Base-by-base conservation (phyloP, 2,329 filamentous ascomycete genomes). In the Calonectria hongkongensis region DNA sequence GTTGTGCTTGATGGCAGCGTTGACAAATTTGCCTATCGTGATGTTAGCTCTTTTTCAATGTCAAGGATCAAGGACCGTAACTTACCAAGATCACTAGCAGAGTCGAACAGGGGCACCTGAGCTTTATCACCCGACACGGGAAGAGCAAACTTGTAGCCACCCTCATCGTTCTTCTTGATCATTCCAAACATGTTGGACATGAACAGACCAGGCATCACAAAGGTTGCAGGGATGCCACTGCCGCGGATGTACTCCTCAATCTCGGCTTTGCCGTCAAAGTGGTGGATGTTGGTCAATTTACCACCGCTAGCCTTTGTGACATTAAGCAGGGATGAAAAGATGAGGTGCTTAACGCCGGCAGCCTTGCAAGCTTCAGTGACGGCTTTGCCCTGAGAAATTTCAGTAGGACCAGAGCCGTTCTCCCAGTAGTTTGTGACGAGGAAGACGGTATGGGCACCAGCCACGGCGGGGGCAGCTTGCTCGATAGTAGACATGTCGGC, bases 261-360 rank as follows among this genome's bases (percentile, higher is more conserved):
- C 39, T 87, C 81, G 33, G 89, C 88, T 79, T 92, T 92, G 71
- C 82, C 83, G 75, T 92, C 90, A 72, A 92, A 92, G 70, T 89
- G 87, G 60, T 82, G 73, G 8, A 88, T 85, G 21, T 84, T 75
- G 4, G 79, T 48, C 1, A 88, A 79, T 0, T 76, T 79, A 2
- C 87, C 87, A 0, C 81, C 80, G 48, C 84, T 83, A 4, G 80
- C 76, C 45, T 86, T 78, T 2, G 81, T 83, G 33, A 84, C 80
- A 72, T 87, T 77, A 45, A 85, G 79, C 45, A 88, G 82, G 9
- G 86, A 86, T 9, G 86, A 88, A 81, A 85, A 89, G 73, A 89
- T 82, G 54, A 87, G 80, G 71, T 88, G 86, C 76, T 87, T 77
- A 2, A 87, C 85, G 7, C 86, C 86, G 1, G 83, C 82, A 27